Conservation (phyloP, 371 early-diverging fungal genomes). For the Mortierella sp. region DNA sequence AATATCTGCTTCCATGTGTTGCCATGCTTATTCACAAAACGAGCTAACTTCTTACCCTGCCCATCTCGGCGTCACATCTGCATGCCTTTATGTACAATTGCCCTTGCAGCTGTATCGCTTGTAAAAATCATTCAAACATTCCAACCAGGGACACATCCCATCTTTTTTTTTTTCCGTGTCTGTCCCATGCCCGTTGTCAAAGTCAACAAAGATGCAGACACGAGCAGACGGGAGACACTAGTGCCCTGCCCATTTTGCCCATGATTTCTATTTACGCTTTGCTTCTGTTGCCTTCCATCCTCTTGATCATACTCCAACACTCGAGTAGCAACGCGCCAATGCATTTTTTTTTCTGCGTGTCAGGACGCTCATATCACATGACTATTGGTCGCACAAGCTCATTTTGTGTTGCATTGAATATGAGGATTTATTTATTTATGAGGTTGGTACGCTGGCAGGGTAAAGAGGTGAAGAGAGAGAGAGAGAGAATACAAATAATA, state of each 20-base stretch:
- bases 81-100: too few relatives aligned
- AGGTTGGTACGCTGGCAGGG: background rate
- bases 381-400: background rate
- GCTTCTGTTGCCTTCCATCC: background rate
- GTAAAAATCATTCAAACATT: too few relatives aligned
- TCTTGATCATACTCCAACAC: background rate
- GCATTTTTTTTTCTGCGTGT: background rate
- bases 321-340: background rate
- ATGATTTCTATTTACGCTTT: too few relatives aligned
- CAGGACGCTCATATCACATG: constrained; percentile 6
- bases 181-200: background rate
- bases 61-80: background rate
- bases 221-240: background rate
- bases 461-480: too few relatives aligned
- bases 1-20: background rate
- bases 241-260: too few relatives aligned
- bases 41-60: background rate
- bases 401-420: constrained; percentile 1
- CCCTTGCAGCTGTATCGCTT: too few relatives aligned
- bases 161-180: background rate
- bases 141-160: too few relatives aligned
- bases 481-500: too few relatives aligned
- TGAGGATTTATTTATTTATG: background rate
- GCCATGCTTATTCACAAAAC: background rate
- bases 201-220: background rate